Evolutionary conservation across 2,329 filamentous ascomycete genomes (phyloP).

Genomic region (Trichoderma oligosporum): DNA sequence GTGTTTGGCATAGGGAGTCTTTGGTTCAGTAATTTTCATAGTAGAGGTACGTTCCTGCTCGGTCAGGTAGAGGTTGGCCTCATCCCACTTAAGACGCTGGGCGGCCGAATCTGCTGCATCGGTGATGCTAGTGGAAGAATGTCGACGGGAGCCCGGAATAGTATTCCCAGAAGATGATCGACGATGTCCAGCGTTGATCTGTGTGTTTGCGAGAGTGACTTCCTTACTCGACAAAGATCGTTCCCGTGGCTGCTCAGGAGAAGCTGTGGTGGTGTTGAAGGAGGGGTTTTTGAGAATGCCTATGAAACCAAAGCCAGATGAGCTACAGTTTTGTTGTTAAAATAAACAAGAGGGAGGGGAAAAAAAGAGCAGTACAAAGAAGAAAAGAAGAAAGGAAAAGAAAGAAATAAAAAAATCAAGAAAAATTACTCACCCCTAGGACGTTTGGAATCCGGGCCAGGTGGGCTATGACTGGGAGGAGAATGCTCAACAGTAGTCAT

Average conservation of each 20-base stretch:
- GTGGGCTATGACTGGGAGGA: conserved; percentile 40
- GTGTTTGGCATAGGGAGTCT: conserved; percentile 91
- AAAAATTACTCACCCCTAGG: conserved; percentile 45
- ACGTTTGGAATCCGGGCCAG: conserved; percentile 39
- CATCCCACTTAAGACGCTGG: conserved; percentile 93
- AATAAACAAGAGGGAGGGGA: too few relatives aligned
- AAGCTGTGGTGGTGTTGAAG: conserved; percentile 58
- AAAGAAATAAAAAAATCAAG: too few relatives aligned
- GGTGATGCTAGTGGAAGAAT: conserved; percentile 52
- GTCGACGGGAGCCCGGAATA: conserved; percentile 61
- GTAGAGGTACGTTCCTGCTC: conserved; percentile 93
- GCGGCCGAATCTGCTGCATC: conserved; percentile 51
- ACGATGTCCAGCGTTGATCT: conserved; percentile 86
- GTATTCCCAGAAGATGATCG: conserved; percentile 70
- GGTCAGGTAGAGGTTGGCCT: conserved; percentile 94
- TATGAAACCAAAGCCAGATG: conserved; percentile 35
- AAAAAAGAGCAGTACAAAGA: too few relatives aligned
- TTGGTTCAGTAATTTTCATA: conserved; percentile 99
- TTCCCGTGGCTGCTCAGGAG: conserved; percentile 38
- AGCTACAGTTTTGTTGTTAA: neutral
- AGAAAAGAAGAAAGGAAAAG: too few relatives aligned
- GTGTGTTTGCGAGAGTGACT: conserved; percentile 87
- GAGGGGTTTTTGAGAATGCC: conserved; percentile 89
- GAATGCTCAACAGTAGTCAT: conserved; percentile 43
- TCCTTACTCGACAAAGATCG: conserved; percentile 68